Base-by-base conservation (phyloP, 2,329 filamentous ascomycete genomes). In the Aspergillus melleus region DNA sequence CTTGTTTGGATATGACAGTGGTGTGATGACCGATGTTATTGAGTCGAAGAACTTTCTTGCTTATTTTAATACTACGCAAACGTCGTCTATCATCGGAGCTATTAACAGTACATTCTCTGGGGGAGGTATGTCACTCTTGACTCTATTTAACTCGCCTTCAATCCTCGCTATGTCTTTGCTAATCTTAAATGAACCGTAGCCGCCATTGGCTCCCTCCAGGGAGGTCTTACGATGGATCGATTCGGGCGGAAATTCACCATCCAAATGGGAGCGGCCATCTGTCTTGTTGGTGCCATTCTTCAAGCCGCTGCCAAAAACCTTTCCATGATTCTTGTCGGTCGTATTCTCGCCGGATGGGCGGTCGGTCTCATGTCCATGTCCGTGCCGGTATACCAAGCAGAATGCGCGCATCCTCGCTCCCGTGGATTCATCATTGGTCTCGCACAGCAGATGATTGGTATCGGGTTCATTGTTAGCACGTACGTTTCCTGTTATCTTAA, bases 41-140 rank as follows among this genome's bases (percentile, higher is more conserved):
- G 78, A 79, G n/a, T 83, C 80, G 10, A 76, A 78, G 29, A 76
- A 85, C 65, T 88, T 88, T 70, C 78, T 87, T 19, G 60, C 69
- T 1, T 85, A 83, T 68, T 88, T 89, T 74, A 75, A 85, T 44
- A 84, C 83, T 4, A 71, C 68, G 1, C 79, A 73, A 26, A 77
- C 76, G 1, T 80, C 80, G 66, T 75, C 82, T 5, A 82, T 86
- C 54, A 78, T 88, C 58, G 86, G 86, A 11, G 86, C 86, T 20
- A 84, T 88, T 69, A 86, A 87, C 68, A 85, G 85, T 59, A 87
- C 86, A 24, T 88, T 88, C 66, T 82, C 81, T 14, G 83, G 82
- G 4, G 84, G 83, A n/a, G 83, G 83, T 58, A 60, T 12, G 36
- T 19, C 4, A n/a, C 4, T n/a, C 36, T 14, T 42, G 68, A 32